Evolutionary conservation across 805 yeast genomes (phyloP).

Genomic region (Schwanniomyces vanrijiae): DNA sequence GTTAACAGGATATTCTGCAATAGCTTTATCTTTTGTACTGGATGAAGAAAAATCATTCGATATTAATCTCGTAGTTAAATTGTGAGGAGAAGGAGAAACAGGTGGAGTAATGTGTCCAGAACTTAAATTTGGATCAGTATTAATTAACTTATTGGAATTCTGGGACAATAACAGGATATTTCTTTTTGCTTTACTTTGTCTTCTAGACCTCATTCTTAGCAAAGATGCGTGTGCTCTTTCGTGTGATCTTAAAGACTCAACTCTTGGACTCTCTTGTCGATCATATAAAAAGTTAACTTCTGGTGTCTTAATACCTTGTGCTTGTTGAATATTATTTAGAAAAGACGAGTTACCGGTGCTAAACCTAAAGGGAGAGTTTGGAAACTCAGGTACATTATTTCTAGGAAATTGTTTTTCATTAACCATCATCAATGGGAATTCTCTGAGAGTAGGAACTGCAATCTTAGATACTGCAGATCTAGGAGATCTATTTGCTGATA

Average conservation of each 20-base stretch:
- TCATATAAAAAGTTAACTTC: slow-evolving; percentile 21
- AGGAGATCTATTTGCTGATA: slow-evolving; percentile 21
- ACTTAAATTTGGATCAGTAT: slow-evolving; percentile 15
- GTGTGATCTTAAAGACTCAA: slow-evolving; percentile 41
- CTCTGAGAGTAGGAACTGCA: slow-evolving; percentile 42
- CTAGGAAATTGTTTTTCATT: slow-evolving; percentile 29
- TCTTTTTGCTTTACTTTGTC: slow-evolving; percentile 47
- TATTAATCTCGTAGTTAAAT: background rate
- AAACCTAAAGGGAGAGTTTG: background rate
- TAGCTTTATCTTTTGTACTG: slow-evolving; percentile 4
- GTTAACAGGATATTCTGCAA: slow-evolving; percentile 5
- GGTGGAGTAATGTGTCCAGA: slow-evolving; percentile 22
- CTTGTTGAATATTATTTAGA: background rate
- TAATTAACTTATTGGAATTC: slow-evolving; percentile 18
- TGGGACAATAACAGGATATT: slow-evolving; percentile 26
- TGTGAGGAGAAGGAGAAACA: slow-evolving; percentile 14
- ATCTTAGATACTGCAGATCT: slow-evolving; percentile 10
- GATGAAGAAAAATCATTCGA: background rate
- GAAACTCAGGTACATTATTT: background rate
- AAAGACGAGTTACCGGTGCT: background rate
- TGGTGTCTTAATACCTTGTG: background rate
- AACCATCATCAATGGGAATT: slow-evolving; percentile 38
- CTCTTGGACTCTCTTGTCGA: slow-evolving; percentile 25
- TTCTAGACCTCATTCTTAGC: slow-evolving; percentile 57
- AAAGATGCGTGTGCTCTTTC: slow-evolving; percentile 69